Base-by-base conservation (phyloP, 2,329 filamentous ascomycete species). In the Claviceps fusiformis region DNA sequence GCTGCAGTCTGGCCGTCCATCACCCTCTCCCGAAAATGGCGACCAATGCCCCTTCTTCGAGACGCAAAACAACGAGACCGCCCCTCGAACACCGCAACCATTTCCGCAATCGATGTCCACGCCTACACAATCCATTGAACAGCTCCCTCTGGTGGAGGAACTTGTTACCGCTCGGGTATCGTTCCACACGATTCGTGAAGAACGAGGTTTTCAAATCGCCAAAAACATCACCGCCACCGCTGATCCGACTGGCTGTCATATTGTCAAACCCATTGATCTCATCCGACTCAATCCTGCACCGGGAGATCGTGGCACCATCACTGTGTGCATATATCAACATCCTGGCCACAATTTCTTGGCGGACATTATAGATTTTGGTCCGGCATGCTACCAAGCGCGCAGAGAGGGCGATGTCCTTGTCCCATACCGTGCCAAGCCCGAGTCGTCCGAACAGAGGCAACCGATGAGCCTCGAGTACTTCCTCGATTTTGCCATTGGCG, bases 401-500 rank as follows among this genome's bases (percentile, higher is more conserved):
- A 82, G 78, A 54, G 67, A 74, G 3, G 77, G 75, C 39, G 80
- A 81, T 54, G 68, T 68, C 29, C 78, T 75, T 61, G 72, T 75
- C 43, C 70, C 71, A 0, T 67, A 72, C 55, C 70, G 69, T 41
- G 74, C 70, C 44, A 66, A 74, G n/a, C 74, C 70, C 44, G 66
- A 74, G n/a, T 73, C 74, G 43, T 70, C 68, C 2, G 35, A 41
- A 15, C 73, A 82, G 1, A 74, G 75, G 19, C 75, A 79, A 19
- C 79, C 81, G 43, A 82, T 93, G 47, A 82, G 85, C 49, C 73
- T 96, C 6, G 77, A 86, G 50, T 76, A 81, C 17, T 96, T 96
- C 63, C 77, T 97, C 33, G 86, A 95, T 63, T 96, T 96, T 65
- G 92, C 91, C 35, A 88, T 95, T 56, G 91, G 91, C 29, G 87